Conservation (phyloP, 345 rosid genomes). For the Eucalyptus pauciflora region DNA sequence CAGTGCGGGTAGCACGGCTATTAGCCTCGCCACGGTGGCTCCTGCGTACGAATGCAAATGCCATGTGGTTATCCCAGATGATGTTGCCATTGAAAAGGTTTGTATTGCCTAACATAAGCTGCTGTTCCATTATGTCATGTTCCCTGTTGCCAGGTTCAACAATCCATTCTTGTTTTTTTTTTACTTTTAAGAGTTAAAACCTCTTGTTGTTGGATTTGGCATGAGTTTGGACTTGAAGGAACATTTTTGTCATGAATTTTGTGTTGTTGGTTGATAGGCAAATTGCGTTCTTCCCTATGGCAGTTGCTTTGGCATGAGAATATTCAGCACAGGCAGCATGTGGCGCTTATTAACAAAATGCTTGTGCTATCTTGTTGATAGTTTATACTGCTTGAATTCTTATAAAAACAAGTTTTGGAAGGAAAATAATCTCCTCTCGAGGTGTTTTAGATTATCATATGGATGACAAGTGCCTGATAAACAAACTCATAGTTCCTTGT, state of each 20-base stretch:
- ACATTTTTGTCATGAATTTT: neutral
- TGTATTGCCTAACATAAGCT: neutral
- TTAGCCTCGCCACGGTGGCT: conserved; percentile 92
- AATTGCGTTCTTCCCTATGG: neutral
- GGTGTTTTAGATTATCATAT: neutral
- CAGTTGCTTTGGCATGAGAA: neutral
- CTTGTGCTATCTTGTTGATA: neutral
- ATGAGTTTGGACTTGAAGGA: neutral
- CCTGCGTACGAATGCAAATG: conserved; percentile 89
- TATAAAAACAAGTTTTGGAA: neutral
- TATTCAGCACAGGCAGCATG: neutral
- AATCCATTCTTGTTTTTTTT: too few relatives aligned
- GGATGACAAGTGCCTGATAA: neutral
- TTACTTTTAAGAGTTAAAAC: neutral
- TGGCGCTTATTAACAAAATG: neutral
- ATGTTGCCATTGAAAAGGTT: conserved; percentile 94
- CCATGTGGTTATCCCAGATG: conserved; percentile 94
- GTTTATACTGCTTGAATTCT: neutral
- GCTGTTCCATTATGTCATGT: neutral
- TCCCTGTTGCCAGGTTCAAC: neutral
- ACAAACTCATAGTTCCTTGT: neutral
- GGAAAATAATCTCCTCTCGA: neutral
- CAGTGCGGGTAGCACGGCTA: conserved; percentile 96
- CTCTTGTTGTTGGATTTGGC: neutral
- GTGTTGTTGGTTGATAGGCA: neutral